Base-by-base conservation (phyloP, 1,284 basidiomycete species). In the Porogramme epimiltina region DNA sequence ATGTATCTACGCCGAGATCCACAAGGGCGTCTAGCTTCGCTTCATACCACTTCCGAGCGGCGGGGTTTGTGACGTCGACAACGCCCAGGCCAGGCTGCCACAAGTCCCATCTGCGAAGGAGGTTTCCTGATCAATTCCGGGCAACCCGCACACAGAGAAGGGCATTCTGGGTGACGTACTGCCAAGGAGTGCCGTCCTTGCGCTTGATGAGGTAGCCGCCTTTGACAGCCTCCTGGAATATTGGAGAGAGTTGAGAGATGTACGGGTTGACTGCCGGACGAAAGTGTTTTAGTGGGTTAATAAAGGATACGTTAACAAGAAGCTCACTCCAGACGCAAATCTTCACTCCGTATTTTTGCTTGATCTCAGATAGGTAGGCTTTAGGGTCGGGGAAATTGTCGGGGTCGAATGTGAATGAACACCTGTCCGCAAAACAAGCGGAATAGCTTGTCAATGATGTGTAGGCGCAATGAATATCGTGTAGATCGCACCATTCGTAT, bases 381-480 rank as follows among this genome's bases (percentile, higher is more conserved):
- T 80, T 78, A 2, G 87, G 87, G 62, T 90, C 77, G 5, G 87
- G 86, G 75, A 91, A 90, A 60, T 81, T 81, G 23, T 88, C 84
- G 2, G 86, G 83, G 62, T 89, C 87, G 62, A 89, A 89, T 4
- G 84, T 84, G 69, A 89, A 91, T 10, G 83, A 86, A 60, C 85
- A 89, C 82, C 83, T 84, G 23, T 9, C 11, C 20, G 19, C 8
- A 36, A 22, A 11, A 11, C 13, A 47, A 18, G 23, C n/a, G 9
- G 24, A 18, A 18, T 3, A 16, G n/a, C 26, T 42, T 18, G 8
- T 42, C 19, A 23, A 41, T 15, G 19, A 20, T 15, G 13, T 5
- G n/a, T n/a, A n/a, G n/a, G 39, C 31, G 26, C 22, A 24, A 31
- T 33, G 39, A 20, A 43, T n/a, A n/a, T n/a, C 2, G 16, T 19